Base-by-base conservation (phyloP, 306 rosid genomes). In the Cucumis melo region DNA sequence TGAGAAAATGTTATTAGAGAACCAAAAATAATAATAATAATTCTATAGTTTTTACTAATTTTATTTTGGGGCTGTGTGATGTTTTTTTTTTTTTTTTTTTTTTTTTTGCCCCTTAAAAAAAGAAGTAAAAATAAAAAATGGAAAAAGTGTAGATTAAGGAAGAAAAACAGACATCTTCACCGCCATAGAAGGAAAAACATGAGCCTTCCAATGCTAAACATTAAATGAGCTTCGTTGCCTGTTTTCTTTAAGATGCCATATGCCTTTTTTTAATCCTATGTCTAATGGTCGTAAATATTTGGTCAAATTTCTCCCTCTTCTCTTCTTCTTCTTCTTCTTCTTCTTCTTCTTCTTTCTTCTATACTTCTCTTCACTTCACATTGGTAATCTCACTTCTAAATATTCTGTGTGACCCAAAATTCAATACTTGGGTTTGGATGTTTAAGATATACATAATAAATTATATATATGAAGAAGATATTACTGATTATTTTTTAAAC, bases 81-180 rank as follows among this genome's bases (percentile, higher is more conserved):
- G 50, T 20, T 48, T 64, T 64, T 61, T 8, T 75, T 56, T 80
- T 71, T 27, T 27, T 27, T 2, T 48, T 64, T 64, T 61, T 8
- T 75, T 56, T 80, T 71, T 27, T 27, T 27, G 1, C 29, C 2
- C 29, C 2, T 27, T 27, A 27, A 27, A 54, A 68, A 20, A 21
- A 36, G 39, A 27, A 27, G 29, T 27, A 27, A 36, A 36, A 11
- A 41, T 34, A 20, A n/a, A 29, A 68, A 68, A 21, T 20, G 10
- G 7, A 42, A 42, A 41, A 68, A 68, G 38, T 42, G 75, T 21
- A 79, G 82, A 92, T 41, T 61, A 89, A 14, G 68, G 50, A 74
- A 77, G 73, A 44, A 44, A 44, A 85, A 92, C 96, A 90, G 96
- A 92, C 96, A 92, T 92, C 87, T 86, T 84, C 89, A 87, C 89